These are phyloP conservation scores for Ochromonas danica DNA, from an alignment of 108 stramenopile species.

Conservation along the genomic window DNA sequence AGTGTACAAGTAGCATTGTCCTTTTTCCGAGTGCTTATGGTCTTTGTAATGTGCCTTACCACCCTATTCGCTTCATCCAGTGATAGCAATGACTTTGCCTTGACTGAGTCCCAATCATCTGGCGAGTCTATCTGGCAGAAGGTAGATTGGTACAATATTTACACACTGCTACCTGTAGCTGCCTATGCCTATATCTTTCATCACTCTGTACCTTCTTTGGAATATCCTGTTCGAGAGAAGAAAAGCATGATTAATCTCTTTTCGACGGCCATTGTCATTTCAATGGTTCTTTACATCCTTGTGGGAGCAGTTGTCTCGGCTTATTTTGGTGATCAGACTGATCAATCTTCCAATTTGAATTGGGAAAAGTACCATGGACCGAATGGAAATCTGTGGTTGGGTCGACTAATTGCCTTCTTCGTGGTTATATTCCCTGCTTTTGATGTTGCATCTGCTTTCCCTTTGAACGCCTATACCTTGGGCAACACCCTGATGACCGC, in stretches of 20 bases:
- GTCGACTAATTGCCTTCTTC: not conserved
- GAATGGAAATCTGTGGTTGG: not conserved
- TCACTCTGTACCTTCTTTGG: slow-evolving; percentile 54
- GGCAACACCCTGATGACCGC: slow-evolving; percentile 42
- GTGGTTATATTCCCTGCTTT: slow-evolving; percentile 49
- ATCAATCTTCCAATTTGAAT: slow-evolving; percentile 12
- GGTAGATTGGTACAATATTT: slow-evolving; percentile 35
- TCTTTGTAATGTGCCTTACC: slow-evolving; percentile 40
- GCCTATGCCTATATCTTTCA: slow-evolving; percentile 57
- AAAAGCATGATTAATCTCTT: slow-evolving; percentile 41
- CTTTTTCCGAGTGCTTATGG: slow-evolving; percentile 44
- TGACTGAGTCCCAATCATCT: not conserved
- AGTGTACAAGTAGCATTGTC: slow-evolving; percentile 52
- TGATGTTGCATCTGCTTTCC: slow-evolving; percentile 44
- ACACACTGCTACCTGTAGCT: slow-evolving; percentile 53
- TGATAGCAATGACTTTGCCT: not conserved
- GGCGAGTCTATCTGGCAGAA: not conserved
- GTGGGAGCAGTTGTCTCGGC: slow-evolving; percentile 41
- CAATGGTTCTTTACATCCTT: slow-evolving; percentile 37
- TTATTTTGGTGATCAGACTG: slow-evolving; percentile 49
- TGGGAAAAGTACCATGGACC: slow-evolving; percentile 40
- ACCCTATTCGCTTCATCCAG: not conserved
- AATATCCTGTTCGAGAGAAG: slow-evolving; percentile 52
- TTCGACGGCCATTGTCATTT: slow-evolving; percentile 39
- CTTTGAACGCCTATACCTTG: slow-evolving; percentile 41